A percentile compares a stretch with the other conserved stretches of the same genome.
Evolutionary conservation across 1,284 basidiomycete species (phyloP).

Genomic region (Takashimella koratensis): DNA sequence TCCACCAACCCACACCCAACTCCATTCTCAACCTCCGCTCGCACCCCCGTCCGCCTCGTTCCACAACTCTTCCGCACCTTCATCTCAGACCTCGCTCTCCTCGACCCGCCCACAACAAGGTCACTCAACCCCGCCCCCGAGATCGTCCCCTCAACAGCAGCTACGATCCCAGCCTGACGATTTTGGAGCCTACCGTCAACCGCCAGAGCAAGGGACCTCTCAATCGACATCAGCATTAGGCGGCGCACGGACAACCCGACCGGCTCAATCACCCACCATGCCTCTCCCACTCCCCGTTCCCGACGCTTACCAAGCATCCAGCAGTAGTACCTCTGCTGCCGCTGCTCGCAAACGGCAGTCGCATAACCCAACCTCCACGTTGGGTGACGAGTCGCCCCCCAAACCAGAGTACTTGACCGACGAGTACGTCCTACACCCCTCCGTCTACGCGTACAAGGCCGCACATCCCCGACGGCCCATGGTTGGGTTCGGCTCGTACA

Average conservation of each 20-base stretch:
- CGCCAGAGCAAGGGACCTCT: slow-evolving; percentile 3
- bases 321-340: background rate
- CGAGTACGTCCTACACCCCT: slow-evolving; percentile 61
- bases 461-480: slow-evolving; percentile 80
- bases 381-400: slow-evolving; percentile 29
- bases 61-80: slow-evolving; percentile 14
- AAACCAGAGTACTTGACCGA: slow-evolving; percentile 43
- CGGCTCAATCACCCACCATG: slow-evolving; percentile 27
- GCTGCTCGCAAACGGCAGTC: slow-evolving; percentile 38
- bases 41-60: background rate
- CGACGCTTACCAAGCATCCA: slow-evolving; percentile 4
- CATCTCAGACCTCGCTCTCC: slow-evolving; percentile 14
- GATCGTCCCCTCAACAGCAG: background rate
- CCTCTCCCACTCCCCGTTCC: slow-evolving; percentile 24
- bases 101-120: slow-evolving; percentile 9
- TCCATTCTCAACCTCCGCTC: background rate
- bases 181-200: slow-evolving; percentile 12
- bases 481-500: slow-evolving; percentile 89
- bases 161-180: slow-evolving; percentile 4
- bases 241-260: slow-evolving; percentile 4
- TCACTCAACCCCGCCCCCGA: background rate
- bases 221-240: slow-evolving; percentile 24
- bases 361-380: slow-evolving; percentile 39
- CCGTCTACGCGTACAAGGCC: slow-evolving; percentile 75
- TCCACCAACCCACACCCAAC: background rate